Percentiles rank a stretch among this genome's conserved stretches.
These are phyloP conservation scores for Esteya vermicola DNA, from an alignment of 2,329 filamentous ascomycete genomes.

Conservation along the genomic window DNA sequence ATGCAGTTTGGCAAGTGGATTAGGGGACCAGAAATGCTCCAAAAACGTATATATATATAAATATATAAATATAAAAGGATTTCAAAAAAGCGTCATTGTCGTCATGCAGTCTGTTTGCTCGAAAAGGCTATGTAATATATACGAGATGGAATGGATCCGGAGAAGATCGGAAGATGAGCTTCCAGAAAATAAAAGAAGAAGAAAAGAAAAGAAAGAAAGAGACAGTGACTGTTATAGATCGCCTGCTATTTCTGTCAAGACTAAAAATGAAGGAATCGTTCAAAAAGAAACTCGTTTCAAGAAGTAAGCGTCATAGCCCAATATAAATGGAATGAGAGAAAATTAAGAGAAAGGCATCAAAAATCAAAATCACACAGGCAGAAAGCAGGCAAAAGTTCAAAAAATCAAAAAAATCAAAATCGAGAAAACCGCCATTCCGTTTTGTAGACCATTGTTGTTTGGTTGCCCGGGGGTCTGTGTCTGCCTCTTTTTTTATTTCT, in stretches of 20 bases:
- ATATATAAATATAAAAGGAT: too few species aligned
- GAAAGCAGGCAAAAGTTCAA: neutral
- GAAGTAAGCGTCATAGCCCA: too few species aligned
- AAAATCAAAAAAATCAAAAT: neutral
- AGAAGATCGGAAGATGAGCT: too few species aligned
- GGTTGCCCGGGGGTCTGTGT: constrained; percentile 6
- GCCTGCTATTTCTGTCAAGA: too few species aligned
- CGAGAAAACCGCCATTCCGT: neutral
- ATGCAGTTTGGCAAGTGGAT: too few species aligned
- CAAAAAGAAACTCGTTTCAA: too few species aligned
- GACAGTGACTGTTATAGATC: neutral
- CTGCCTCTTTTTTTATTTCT: neutral
- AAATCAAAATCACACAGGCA: neutral
- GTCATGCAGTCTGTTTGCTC: neutral
- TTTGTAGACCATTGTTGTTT: neutral
- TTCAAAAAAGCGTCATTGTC: neutral
- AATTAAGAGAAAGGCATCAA: neutral
- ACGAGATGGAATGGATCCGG: neutral
- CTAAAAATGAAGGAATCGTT: neutral
- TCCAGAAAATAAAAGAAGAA: neutral
- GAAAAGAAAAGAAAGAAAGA: neutral
- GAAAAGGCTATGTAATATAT: neutral
- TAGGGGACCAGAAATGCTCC: too few species aligned
- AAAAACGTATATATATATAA: too few species aligned
- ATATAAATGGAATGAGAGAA: neutral